Conservation (phyloP, 257 asterid genomes). For the Thymus quinquecostatus region DNA sequence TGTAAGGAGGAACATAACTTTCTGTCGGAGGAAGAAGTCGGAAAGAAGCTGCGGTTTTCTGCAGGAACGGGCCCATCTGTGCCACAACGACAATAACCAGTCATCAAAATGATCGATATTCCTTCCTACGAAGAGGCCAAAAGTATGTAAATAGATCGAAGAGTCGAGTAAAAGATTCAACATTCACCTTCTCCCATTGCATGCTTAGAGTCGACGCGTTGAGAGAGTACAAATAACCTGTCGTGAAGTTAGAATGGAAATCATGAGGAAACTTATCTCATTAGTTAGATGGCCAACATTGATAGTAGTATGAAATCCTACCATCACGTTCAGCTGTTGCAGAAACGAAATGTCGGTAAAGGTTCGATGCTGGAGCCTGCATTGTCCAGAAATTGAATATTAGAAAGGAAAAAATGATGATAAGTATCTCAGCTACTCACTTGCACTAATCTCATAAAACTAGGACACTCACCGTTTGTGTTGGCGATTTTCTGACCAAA, state of each 20-base stretch:
- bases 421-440: constrained; percentile 18
- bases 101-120: constrained; percentile 1
- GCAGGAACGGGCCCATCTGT: constrained; percentile 89
- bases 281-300: neutral
- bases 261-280: no score
- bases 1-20: constrained; percentile 87
- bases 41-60: constrained; percentile 77
- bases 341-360: constrained; percentile 81
- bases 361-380: constrained; percentile 78
- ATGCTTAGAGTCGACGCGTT: constrained; percentile 88
- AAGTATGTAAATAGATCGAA: neutral
- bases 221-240: constrained; percentile 90
- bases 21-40: constrained; percentile 87
- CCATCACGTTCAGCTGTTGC: constrained; percentile 95
- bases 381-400: constrained; percentile 27
- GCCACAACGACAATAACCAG: neutral
- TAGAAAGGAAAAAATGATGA: neutral
- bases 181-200: constrained; percentile 81
- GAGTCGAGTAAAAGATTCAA: constrained; percentile 4
- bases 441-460: constrained; percentile 7
- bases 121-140: neutral
- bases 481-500: constrained; percentile 92
- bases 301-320: constrained; percentile 36
- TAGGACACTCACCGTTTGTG: constrained; percentile 61
- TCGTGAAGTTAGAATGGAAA: constrained; percentile 16